Conservation (phyloP, 2,329 filamentous ascomycete genomes). For the Chalaropsis ovoidea region DNA sequence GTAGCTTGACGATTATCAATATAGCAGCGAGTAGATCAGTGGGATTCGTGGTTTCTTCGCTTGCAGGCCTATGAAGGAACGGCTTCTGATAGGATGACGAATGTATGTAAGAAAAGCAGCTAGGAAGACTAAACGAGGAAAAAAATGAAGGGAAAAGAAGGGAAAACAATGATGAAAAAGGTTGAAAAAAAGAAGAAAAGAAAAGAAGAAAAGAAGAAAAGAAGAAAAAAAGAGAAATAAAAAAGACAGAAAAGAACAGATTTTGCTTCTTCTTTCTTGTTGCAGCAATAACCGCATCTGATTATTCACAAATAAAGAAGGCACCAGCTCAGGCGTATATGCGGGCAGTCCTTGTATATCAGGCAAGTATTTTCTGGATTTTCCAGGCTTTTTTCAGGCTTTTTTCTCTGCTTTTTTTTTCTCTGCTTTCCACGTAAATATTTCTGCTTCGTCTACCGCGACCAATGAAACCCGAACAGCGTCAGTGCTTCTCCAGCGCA, state of each 20-base stretch:
- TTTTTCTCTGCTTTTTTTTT: neutral
- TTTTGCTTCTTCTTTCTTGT: neutral
- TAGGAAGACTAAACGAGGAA: neutral
- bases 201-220: constrained; percentile 22
- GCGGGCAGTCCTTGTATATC: constrained; percentile 5
- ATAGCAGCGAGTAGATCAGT: neutral
- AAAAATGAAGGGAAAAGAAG: neutral
- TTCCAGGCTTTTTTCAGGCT: neutral
- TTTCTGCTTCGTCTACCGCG: neutral
- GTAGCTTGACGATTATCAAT: constrained; percentile 2
- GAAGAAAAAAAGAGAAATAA: constrained; percentile 20
- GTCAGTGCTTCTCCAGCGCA: constrained; percentile 2
- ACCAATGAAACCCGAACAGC: neutral
- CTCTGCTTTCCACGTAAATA: too few relatives aligned
- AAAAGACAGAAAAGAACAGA: neutral
- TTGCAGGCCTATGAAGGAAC: constrained; percentile 9
- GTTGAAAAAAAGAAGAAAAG: constrained; percentile 8
- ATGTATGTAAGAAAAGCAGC: neutral
- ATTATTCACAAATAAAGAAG: constrained; percentile 24
- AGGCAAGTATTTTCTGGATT: neutral
- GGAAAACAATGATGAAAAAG: constrained; percentile 2
- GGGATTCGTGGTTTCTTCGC: constrained; percentile 14
- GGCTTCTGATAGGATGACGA: constrained; percentile 12
- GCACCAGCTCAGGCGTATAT: constrained; percentile 18
- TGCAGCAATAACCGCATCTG: neutral